Base-by-base conservation (phyloP, 495 filamentous ascomycete genomes). In the Pseudomonodictys pantanalensis region DNA sequence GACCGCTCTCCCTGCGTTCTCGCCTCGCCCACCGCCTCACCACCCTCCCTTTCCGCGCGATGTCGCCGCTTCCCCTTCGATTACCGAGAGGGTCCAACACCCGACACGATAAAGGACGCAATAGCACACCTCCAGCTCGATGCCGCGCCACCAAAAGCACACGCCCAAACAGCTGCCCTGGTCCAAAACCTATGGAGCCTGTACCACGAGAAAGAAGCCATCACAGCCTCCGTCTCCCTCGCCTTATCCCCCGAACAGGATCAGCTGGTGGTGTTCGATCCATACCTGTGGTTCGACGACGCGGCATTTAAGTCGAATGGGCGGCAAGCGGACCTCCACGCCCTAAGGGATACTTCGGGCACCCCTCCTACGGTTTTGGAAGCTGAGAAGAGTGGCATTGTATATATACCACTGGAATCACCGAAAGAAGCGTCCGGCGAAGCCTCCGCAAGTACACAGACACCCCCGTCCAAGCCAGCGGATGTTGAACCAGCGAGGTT, bases 381-480 rank as follows among this genome's bases (percentile, higher is more conserved):
- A 53, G 89, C 83, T 3, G 86, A 88, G 60, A 79, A 79, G 56
- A 72, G 85, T 52, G 88, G 88, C 20, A 92, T 92, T 63, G 84
- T 90, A 12, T 91, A 88, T 66, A 72, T 90, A 65, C 85, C 72
- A 47, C 71, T 82, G 5, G 30, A 25, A n/a, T 33, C 56, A 35
- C 50, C 55, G 18, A 47, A 47, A 20, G 5, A 12, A 10, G 17
- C 52, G 1, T 29, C 33, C 67, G 33, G 17, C 56, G n/a, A 30
- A 2, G 17, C 56, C n/a, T 22, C 52, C 6, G n/a, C 25, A n/a
- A 3, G 25, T 5, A 35, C 48, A 18, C 25, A 52, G 35, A 35
- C 3, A 2, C 17, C 50, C 18, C 54, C 46, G 6, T 35, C 42
- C 44, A 12, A 7, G 11, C 42, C n/a, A 15, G 17, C 8, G 2